Evolutionary conservation across 108 stramenopile species (phyloP).

Genomic region (Nitzschia putrida): DNA sequence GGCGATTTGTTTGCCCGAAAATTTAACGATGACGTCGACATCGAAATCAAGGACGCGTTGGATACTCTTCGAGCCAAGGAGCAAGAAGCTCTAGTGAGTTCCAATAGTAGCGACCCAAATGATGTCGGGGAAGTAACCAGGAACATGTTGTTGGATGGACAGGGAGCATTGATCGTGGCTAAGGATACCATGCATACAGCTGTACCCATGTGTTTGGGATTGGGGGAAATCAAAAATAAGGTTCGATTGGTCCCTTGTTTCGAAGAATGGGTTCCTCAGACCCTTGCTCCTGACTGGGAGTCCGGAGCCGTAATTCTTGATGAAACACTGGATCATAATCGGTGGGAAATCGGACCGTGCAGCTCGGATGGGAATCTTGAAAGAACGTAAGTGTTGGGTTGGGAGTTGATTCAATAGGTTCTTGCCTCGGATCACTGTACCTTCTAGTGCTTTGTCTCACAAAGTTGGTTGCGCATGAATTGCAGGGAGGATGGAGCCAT

Average conservation of each 20-base stretch:
- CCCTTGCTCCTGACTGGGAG: conserved; percentile 71
- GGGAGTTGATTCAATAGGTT: neutral
- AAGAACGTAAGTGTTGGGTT: conserved; percentile 45
- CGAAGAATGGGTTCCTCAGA: conserved; percentile 63
- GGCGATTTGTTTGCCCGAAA: conserved; percentile 90
- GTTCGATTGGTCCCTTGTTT: conserved; percentile 78
- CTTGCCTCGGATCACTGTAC: neutral
- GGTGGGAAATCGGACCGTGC: conserved; percentile 86
- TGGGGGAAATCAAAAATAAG: conserved; percentile 52
- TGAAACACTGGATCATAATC: conserved; percentile 69
- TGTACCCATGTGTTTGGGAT: conserved; percentile 76
- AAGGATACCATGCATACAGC: conserved; percentile 65
- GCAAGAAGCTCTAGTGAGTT: conserved; percentile 39
- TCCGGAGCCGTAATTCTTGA: conserved; percentile 83
- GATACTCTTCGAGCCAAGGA: conserved; percentile 54
- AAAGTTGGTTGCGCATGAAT: neutral
- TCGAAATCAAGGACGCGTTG: conserved; percentile 71
- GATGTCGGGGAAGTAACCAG: neutral
- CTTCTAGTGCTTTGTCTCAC: neutral
- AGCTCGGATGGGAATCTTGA: conserved; percentile 77
- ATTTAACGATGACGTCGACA: conserved; percentile 67
- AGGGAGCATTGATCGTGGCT: conserved; percentile 82
- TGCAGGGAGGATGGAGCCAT: conserved; percentile 57
- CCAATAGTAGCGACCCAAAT: conserved; percentile 18
- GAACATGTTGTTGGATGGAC: conserved; percentile 70